Base-by-base conservation (phyloP, 495 filamentous ascomycete species). In the Penicillium crystallinum region DNA sequence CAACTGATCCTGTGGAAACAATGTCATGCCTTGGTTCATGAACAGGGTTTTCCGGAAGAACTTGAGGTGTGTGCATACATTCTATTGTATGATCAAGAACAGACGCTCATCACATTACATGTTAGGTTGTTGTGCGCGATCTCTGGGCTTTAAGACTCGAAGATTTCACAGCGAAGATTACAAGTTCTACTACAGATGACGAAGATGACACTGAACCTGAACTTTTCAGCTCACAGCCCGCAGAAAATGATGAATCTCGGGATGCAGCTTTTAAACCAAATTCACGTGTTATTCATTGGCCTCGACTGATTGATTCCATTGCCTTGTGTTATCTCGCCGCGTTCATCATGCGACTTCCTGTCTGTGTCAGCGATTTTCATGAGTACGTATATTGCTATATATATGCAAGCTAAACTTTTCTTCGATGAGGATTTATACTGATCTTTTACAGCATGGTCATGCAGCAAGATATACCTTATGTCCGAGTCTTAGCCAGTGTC, bases 1-100 rank as follows among this genome's bases (percentile, higher is more conserved):
- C 93, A 97, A 68, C 70, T 97, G n/a, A 81, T 98, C 25, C 69
- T 92, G 1, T 81, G 84, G 73, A 87, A 89, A 65, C 88, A 91
- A 74, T 77, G 80, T 43, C 65, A 81, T 61, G 83, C 76, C 57
- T 66, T 91, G 38, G 70, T 90, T 8, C 70, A 81, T 27, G 66
- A 73, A 8, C 81, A 81, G 61, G 76, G 78, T 1, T 81, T 89
- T 54, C 84, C 86, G 19, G 66, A 72, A 42, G 77, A 87, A 55
- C 66, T 88, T 11, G 86, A 89, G 77, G 83, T 84, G 64, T 34
- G 55, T 53, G 21, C 31, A 29, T 7, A n/a, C 6, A 3, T 30
- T 42, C 6, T 18, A 25, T 22, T n/a, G 10, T 42, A 17, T 37
- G 9, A 19, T 15, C 12, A 19, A 31, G 15, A 9, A 30, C 38